Base-by-base conservation (phyloP, 1,284 basidiomycete species). In the Inonotus hispidus region DNA sequence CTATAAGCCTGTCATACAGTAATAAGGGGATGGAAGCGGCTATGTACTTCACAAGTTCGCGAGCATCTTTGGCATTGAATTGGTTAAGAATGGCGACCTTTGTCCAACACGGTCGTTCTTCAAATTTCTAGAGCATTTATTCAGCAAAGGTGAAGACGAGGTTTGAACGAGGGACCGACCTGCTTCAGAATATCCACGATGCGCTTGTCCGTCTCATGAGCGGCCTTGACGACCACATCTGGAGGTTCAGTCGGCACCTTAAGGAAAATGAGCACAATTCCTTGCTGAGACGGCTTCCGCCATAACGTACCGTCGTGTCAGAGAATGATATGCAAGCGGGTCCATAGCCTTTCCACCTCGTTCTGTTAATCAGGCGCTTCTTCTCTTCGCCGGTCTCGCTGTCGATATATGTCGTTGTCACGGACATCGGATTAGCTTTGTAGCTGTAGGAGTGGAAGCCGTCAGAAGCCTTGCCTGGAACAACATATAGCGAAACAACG, bases 61-160 rank as follows among this genome's bases (percentile, higher is more conserved):
- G 79, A 10, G 82, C 76, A 66, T 94, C 91, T 0, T 77, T 72
- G 0, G 82, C 75, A n/a, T 78, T 77, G 61, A 98, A 84, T 66
- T 95, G 92, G 66, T 93, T 95, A 63, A 92, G 82, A 6, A 98
- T 75, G 0, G 91, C 90, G 58, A 83, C 79, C 13, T 95, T 82
- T 1, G 92, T 90, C 95, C 96, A 99, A 19, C 97, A 77, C 0
- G 95, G 93, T 23, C 96, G 81, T 63, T 88, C 76, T 47, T 78
- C 73, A 65, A 91, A 88, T 27, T 83, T 73, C 88, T 90, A 62
- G 21, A 19, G 23, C 6, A 41, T 25, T 43, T 16, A 21, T 35
- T 52, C 37, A 53, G 19, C 2, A 23, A 41, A 10, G n/a, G 10
- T 4, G 45, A 49, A 49, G 25, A 49, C 8, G 19, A 5, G 2